Percentiles rank a stretch among this genome's conserved stretches.
phyloP scores from a whole-genome alignment of 2,329 filamentous ascomycete species.

The Colletotrichum horii region DNA sequence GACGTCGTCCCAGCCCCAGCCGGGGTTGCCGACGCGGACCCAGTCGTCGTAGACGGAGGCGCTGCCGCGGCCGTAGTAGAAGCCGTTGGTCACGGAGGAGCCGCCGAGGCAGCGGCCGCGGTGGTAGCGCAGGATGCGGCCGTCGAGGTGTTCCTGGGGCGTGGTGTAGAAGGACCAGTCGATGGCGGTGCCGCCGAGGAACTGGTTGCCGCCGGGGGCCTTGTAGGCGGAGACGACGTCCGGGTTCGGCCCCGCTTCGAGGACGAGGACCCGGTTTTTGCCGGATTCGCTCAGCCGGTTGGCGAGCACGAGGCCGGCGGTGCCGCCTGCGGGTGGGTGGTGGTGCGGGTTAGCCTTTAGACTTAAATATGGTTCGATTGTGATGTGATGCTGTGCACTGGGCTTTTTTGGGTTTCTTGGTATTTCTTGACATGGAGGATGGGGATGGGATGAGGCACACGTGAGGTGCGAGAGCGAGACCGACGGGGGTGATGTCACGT shows the following conservation, averaged over 20 bases:
- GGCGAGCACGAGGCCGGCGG: conserved; percentile 29
- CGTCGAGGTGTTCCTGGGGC: conserved; percentile 25
- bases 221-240: conserved; percentile 27
- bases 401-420: neutral
- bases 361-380: neutral
- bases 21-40: conserved; percentile 33
- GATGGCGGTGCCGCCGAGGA: conserved; percentile 26
- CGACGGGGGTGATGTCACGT: neutral
- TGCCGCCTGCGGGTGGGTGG: conserved; percentile 19
- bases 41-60: conserved; percentile 35
- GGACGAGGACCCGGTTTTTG: conserved; percentile 27
- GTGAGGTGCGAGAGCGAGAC: neutral
- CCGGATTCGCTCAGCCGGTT: conserved; percentile 28
- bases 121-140: conserved; percentile 35
- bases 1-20: conserved; percentile 34
- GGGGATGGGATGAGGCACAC: neutral
- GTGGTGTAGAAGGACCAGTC: conserved; percentile 29
- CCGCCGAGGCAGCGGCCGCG: conserved; percentile 35
- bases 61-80: conserved; percentile 34
- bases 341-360: neutral
- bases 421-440: neutral
- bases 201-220: conserved; percentile 28
- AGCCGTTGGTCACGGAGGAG: conserved; percentile 34
- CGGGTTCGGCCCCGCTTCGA: conserved; percentile 28
- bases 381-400: neutral